Evolutionary conservation across 257 asterid species (phyloP).

Genomic region (Jaltomata sinuosa): DNA sequence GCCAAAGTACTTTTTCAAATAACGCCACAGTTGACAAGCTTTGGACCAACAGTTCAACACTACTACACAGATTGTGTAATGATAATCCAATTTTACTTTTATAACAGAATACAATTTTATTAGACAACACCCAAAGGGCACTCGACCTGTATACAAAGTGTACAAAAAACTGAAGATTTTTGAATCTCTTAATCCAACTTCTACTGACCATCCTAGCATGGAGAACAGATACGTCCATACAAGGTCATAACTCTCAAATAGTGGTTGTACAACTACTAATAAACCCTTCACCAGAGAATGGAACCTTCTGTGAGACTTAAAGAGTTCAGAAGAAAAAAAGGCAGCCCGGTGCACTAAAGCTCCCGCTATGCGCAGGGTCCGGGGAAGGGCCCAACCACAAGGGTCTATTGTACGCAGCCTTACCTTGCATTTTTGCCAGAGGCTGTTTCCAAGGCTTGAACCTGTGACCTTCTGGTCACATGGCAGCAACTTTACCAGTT

Average conservation of each 20-base stretch:
- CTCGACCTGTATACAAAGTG: neutral
- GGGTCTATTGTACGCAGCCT: too few relatives aligned
- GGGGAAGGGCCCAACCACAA: too few relatives aligned
- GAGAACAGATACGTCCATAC: neutral
- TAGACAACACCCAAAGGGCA: neutral
- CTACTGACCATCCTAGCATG: neutral
- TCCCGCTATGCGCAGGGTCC: too few relatives aligned
- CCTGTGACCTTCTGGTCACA: too few relatives aligned
- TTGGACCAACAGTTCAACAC: neutral
- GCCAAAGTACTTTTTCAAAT: neutral
- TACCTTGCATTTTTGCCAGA: too few relatives aligned
- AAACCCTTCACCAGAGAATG: neutral
- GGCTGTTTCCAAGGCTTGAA: too few relatives aligned
- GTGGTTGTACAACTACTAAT: neutral
- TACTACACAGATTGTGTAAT: neutral
- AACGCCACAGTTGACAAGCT: neutral
- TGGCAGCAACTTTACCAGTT: too few relatives aligned
- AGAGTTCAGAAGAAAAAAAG: too few relatives aligned
- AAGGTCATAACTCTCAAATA: neutral
- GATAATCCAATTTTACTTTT: neutral
- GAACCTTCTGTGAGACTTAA: neutral
- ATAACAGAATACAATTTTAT: neutral
- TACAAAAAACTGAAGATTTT: neutral
- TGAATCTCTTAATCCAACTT: neutral
- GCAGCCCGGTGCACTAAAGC: too few relatives aligned